These are phyloP conservation scores for Pythium aquatile DNA, from an alignment of 352 stramenopile species.

Conservation along the genomic window DNA sequence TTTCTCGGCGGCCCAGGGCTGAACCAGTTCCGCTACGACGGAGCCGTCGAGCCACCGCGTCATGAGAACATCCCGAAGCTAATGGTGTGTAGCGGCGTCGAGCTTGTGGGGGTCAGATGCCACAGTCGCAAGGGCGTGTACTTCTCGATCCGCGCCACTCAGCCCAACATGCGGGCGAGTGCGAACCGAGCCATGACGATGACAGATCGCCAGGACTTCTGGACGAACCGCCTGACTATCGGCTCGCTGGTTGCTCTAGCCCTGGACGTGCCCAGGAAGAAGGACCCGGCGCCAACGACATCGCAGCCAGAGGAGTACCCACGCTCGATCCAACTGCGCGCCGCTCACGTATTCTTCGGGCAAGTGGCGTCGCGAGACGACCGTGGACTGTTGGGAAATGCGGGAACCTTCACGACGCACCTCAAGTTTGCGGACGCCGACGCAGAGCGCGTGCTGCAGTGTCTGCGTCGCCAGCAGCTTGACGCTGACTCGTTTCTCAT, in stretches of 20 bases:
- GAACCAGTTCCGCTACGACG: not conserved
- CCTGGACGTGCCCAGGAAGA: not conserved
- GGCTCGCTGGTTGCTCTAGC: conserved; percentile 31
- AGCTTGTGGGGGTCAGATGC: conserved; percentile 2
- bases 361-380: not conserved
- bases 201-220: conserved; percentile 18
- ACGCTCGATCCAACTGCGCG: not conserved
- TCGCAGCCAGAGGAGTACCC: not conserved
- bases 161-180: conserved; percentile 1
- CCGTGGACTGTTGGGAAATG: not conserved
- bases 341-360: not conserved
- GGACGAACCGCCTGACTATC: conserved; percentile 24
- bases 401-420: not conserved
- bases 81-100: conserved; percentile 14
- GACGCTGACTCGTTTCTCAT: conserved; percentile 29
- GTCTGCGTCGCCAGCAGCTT: not conserved
- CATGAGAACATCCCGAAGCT: conserved; percentile 25
- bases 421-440: not conserved
- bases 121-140: conserved; percentile 26
- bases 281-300: not conserved
- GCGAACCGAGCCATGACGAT: not conserved
- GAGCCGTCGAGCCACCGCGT: conserved; percentile 18
- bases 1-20: conserved; percentile 13
- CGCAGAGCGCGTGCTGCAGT: conserved; percentile 5
- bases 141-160: conserved; percentile 23